Base-by-base conservation (phyloP, 2,329 filamentous ascomycete genomes). In the Neopestalotiopsis clavispora region DNA sequence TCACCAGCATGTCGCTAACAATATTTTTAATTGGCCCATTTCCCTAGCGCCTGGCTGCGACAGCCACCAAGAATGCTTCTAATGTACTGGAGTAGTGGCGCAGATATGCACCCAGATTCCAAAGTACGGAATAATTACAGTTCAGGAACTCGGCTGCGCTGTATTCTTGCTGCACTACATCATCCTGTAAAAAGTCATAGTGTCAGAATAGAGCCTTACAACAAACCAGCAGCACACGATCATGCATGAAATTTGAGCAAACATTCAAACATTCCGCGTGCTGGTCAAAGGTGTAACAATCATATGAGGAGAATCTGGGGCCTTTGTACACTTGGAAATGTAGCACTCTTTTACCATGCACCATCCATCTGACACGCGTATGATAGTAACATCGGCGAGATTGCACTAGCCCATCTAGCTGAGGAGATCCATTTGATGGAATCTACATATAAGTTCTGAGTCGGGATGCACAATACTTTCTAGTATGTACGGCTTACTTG, bases 1-100 rank as follows among this genome's bases (percentile, higher is more conserved):
- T 49, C 14, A 45, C 42, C 13, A 45, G n/a, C 42, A 20, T 28
- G 23, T 59, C 30, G 57, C 30, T 59, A 59, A 30, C 57, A 59
- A 59, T 59, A 30, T 59, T 59, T 59, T 34, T 28, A 59, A 59
- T 59, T 59, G 57, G 57, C 57, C 23, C 23, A 34, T 34, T 59
- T 59, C 23, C 23, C 4, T 34, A 59, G 57, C 57, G 57, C 23
- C 23, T 23, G 23, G 23, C n/a, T n/a, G n/a, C n/a, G n/a, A 28
- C 20, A 30, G 57, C 57, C 57, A 59, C 45, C 45, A 52, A 52
- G 14, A 52, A 52, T 9, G 45, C 45, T 17, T n/a, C 7, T n/a
- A 52, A 17, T 52, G 17, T n/a, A 4, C 9, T 9, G 45, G 45
- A 20, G 10, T 6, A 52, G 45, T 52, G 45, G 45, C 45, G 45